Evolutionary conservation across 352 stramenopile species (phyloP), one percentile per base, ranked within the genome.

Genomic region (Phytophthora podocarpi): DNA sequence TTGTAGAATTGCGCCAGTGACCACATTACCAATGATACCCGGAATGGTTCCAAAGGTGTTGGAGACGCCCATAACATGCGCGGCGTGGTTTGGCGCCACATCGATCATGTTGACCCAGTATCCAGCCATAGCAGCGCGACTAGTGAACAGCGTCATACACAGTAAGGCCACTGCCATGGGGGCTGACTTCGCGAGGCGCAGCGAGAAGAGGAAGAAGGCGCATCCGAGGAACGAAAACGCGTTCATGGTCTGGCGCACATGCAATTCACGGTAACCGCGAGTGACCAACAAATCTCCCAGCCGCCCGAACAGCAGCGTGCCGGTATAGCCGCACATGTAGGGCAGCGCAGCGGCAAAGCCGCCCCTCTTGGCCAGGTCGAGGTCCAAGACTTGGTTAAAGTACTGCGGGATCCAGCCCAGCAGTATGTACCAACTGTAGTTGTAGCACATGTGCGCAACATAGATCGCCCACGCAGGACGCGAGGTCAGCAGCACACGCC

Each of bases 101-200:
- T 96, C 87, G 51, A 96, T 93, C 87, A 96, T 96, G 64, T 96
- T 96, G 55, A 96, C 84, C 85, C 85, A 96, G 67, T 90, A 96
- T 15, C 87, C 87, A 36, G 82, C 82, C 59, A 90, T 86, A 9
- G 85, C 75, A 9, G 81, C 80, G 32, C 87, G 87, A 50, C 76
- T 82, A 18, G 87, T 80, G 61, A 95, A 93, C 12, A 96, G 71
- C 35, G 85, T 91, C 27, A 92, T 46, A 23, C 73, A 95, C 35
- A 96, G 65, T 32, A 96, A 72, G 2, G 67, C 69, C 11, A 95
- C 74, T 12, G 87, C 87, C 21, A 60, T 63, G 0, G 78, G 54
- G 5, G 82, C 71, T 26, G 67, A 66, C 28, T 77, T 85, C 3
- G 81, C 85, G 20, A 86, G 85, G n/a, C 85, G 81, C 24, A 96